A percentile compares a stretch with the other conserved stretches of the same genome.
Conservation (phyloP, 495 filamentous ascomycete genomes). For the Penicillium dipodomyicola region DNA sequence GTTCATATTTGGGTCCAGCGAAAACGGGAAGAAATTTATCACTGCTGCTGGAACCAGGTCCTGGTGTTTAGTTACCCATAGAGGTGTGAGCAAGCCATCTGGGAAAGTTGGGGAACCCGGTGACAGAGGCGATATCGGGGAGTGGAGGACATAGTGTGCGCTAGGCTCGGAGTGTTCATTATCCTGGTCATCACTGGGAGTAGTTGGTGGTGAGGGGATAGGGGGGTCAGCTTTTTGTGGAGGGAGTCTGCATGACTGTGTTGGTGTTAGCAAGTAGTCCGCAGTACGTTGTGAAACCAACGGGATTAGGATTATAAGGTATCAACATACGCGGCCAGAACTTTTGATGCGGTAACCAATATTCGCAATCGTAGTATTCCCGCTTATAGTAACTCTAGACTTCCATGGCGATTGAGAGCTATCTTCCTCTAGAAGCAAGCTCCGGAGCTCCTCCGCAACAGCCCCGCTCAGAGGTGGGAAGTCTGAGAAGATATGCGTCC, state of each 20-base stretch:
- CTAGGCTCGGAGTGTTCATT: constrained; percentile 43
- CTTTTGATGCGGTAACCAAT: constrained; percentile 61
- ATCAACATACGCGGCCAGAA: constrained; percentile 71
- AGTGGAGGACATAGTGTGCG: constrained; percentile 62
- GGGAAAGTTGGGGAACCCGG: constrained; percentile 77
- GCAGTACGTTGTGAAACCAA: constrained; percentile 7
- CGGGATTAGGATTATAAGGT: background rate
- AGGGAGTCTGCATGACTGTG: constrained; percentile 55
- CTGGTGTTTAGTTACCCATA: constrained; percentile 87
- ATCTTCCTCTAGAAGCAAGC: constrained; percentile 66
- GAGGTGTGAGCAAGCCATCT: constrained; percentile 76
- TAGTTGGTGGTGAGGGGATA: constrained; percentile 45
- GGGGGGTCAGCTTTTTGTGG: constrained; percentile 62
- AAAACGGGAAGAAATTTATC: constrained; percentile 70
- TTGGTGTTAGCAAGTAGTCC: constrained; percentile 19
- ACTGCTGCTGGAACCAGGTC: constrained; percentile 74
- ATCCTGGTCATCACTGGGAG: constrained; percentile 47
- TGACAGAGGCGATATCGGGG: constrained; percentile 82
- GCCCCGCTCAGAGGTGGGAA: constrained; percentile 62
- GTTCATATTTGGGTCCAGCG: constrained; percentile 64
- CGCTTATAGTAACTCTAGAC: constrained; percentile 37
- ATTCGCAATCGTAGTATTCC: constrained; percentile 18
- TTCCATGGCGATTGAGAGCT: constrained; percentile 61
- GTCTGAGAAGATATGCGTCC: constrained; percentile 61
- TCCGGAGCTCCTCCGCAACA: constrained; percentile 63